phyloP scores from a whole-genome alignment of 2,329 filamentous ascomycete species.

The Pseudocercospora eumusae region DNA sequence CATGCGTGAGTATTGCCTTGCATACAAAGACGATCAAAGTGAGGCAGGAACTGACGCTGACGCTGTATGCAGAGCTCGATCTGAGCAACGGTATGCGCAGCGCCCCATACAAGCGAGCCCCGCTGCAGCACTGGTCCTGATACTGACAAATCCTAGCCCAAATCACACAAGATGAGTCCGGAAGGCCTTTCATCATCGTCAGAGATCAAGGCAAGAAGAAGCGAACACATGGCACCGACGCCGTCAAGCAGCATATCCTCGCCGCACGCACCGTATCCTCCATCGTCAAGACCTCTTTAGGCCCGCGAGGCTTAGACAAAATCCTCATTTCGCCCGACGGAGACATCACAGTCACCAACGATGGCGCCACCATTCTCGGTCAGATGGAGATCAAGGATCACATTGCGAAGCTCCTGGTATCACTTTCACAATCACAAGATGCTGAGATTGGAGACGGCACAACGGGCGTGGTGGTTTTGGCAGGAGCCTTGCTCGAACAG shows the following conservation, averaged over 20 bases:
- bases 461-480: conserved; percentile 94
- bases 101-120: conserved; percentile 9
- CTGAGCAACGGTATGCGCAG: conserved; percentile 70
- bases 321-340: conserved; percentile 98
- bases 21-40: conserved; percentile 36
- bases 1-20: conserved; percentile 62
- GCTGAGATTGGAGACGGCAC: conserved; percentile 99
- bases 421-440: conserved; percentile 97
- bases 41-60: conserved; percentile 18
- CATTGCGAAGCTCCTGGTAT: conserved; percentile 93
- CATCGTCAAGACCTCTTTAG: conserved; percentile 95
- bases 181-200: conserved; percentile 95
- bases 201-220: conserved; percentile 98
- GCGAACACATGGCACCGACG: conserved; percentile 93
- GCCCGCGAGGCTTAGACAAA: conserved; percentile 95
- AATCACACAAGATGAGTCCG: conserved; percentile 95
- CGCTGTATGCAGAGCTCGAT: conserved; percentile 66
- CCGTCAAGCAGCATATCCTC: conserved; percentile 97
- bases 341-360: conserved; percentile 98
- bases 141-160: conserved; percentile 52
- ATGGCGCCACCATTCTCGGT: conserved; percentile 93
- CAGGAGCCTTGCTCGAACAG: conserved; percentile 91
- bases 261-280: conserved; percentile 94
- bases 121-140: neutral
- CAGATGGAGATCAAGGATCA: conserved; percentile 99